Conservation (phyloP, 2,329 filamentous ascomycete genomes). For the Aspergillus hortae region DNA sequence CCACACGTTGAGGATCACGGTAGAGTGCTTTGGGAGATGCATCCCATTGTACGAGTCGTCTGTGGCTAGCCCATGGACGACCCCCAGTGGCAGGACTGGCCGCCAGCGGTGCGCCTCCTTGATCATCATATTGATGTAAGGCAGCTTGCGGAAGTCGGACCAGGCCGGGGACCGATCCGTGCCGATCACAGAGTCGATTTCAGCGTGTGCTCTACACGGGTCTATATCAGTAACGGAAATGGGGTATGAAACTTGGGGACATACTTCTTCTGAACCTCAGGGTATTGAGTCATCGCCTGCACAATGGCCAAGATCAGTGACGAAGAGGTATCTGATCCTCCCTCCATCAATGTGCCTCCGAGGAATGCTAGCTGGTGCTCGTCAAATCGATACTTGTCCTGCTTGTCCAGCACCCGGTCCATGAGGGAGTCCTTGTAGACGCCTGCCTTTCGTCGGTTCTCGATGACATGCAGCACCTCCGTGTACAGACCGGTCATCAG, state of each 20-base stretch:
- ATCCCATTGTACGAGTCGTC: constrained; percentile 43
- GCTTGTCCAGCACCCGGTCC: constrained; percentile 40
- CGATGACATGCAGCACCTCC: constrained; percentile 33
- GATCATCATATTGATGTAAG: constrained; percentile 49
- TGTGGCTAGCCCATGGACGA: constrained; percentile 19
- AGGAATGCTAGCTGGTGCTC: constrained; percentile 42
- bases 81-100: constrained; percentile 26
- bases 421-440: constrained; percentile 32
- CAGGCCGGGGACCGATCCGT: constrained; percentile 46
- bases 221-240: not conserved
- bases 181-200: constrained; percentile 50
- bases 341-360: constrained; percentile 25
- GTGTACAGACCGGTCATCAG: constrained; percentile 43
- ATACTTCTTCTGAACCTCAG: constrained; percentile 20
- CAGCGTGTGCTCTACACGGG: constrained; percentile 38
- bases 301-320: constrained; percentile 33
- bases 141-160: constrained; percentile 21
- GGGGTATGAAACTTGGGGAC: not conserved
- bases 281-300: constrained; percentile 12
- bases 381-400: constrained; percentile 26
- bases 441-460: constrained; percentile 26
- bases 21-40: constrained; percentile 45
- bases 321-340: constrained; percentile 40
- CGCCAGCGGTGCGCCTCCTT: constrained; percentile 58
- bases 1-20: constrained; percentile 49